A percentile compares a stretch with the other conserved stretches of the same genome.
phyloP scores from a whole-genome alignment of 2,329 filamentous ascomycete genomes.

The Rugonectria rugulosa region DNA sequence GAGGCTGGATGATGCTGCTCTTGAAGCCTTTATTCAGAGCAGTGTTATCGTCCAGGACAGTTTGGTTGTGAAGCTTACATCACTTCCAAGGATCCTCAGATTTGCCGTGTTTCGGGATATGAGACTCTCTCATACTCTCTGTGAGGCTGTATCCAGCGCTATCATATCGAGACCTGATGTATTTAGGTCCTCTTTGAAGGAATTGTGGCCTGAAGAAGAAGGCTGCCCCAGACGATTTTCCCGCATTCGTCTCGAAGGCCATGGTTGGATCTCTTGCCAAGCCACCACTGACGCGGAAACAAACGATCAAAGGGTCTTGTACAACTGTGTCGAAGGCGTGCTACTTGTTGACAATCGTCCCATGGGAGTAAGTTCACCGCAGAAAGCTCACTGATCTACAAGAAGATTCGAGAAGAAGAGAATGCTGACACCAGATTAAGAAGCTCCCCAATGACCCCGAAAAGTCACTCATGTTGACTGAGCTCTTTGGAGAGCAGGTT shows the following conservation, averaged over 20 bases:
- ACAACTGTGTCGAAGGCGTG: conserved; percentile 39
- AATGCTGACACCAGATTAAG: no score
- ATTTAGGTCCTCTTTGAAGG: conserved; percentile 26
- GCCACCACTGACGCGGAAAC: conserved; percentile 14
- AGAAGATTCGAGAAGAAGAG: no score
- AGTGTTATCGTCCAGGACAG: conserved; percentile 36
- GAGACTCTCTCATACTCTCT: conserved; percentile 30
- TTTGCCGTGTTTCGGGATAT: conserved; percentile 33
- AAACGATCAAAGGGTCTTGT: conserved; percentile 37
- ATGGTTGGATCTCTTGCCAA: conserved; percentile 28
- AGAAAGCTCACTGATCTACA: neutral
- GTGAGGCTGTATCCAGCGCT: conserved; percentile 6
- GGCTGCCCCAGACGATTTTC: conserved; percentile 21
- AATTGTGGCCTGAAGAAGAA: conserved; percentile 34
- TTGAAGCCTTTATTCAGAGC: conserved; percentile 33
- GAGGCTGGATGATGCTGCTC: conserved; percentile 16
- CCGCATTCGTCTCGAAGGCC: neutral
- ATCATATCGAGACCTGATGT: conserved; percentile 23
- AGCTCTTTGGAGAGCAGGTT: conserved; percentile 62
- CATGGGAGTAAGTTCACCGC: conserved; percentile 30
- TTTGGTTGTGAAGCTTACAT: conserved; percentile 32
- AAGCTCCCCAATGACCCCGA: conserved; percentile 61
- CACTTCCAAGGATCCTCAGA: conserved; percentile 25
- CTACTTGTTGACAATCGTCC: conserved; percentile 46
- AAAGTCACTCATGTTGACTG: conserved; percentile 47